phyloP scores from a whole-genome alignment of 1,139 yeast genomes.

The Scheffersomyces cryptocercus region DNA sequence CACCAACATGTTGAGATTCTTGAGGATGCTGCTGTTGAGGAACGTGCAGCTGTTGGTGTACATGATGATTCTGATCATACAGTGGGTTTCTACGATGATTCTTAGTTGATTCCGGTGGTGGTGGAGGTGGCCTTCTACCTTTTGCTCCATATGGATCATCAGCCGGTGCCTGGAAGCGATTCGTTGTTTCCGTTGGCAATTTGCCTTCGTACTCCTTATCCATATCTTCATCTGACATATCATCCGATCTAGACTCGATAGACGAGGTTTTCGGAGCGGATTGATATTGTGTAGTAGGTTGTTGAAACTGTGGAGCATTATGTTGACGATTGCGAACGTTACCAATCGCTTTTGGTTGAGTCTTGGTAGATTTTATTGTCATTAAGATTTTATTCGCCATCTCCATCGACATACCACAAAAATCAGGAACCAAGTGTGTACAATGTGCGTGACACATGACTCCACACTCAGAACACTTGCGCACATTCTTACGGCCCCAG shows the following conservation, averaged over 20 bases:
- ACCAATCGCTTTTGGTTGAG: slow-evolving; percentile 22
- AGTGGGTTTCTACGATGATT: slow-evolving; percentile 12
- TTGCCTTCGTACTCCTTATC: slow-evolving; percentile 22
- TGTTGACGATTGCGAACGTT: slow-evolving; percentile 3
- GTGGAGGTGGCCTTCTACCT: slow-evolving; percentile 27
- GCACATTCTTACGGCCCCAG: slow-evolving; percentile 91
- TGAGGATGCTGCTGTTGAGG: slow-evolving; percentile 11
- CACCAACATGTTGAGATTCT: slow-evolving; percentile 7
- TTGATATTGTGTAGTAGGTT: slow-evolving; percentile 6
- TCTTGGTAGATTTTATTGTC: slow-evolving; percentile 81
- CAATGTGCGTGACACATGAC: slow-evolving; percentile 92
- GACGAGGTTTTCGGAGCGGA: slow-evolving; percentile 2
- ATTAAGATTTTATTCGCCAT: slow-evolving; percentile 87
- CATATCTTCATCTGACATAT: slow-evolving; percentile 27
- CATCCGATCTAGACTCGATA: slow-evolving; percentile 3
- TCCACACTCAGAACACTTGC: slow-evolving; percentile 94
- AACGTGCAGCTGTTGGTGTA: slow-evolving; percentile 12
- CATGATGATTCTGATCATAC: slow-evolving; percentile 9
- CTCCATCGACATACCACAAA: slow-evolving; percentile 98
- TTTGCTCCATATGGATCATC: slow-evolving; percentile 28
- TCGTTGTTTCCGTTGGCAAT: slow-evolving; percentile 39
- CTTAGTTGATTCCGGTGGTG: slow-evolving; percentile 12
- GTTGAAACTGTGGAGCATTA: slow-evolving; percentile 4
- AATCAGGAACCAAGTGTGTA: slow-evolving; percentile 93
- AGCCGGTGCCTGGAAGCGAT: slow-evolving; percentile 34